phyloP scores from a whole-genome alignment of 208 protist species.

The Trypanosoma congolense region DNA sequence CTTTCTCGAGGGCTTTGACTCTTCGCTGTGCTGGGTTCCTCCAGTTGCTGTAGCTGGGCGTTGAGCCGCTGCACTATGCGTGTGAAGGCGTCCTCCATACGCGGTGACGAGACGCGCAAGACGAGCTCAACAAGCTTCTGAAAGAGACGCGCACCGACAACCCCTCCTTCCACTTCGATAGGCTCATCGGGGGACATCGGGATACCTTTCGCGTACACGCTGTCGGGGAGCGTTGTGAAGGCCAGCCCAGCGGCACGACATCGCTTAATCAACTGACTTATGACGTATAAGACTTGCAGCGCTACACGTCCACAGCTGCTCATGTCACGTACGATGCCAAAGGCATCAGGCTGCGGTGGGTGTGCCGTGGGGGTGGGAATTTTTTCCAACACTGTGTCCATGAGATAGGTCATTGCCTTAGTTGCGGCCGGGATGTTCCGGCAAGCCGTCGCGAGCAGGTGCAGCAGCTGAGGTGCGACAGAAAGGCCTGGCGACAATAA shows the following conservation, averaged over 20 bases:
- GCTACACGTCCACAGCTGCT: conserved; percentile 8
- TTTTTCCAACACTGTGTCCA: conserved; percentile 14
- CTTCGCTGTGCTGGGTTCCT: neutral
- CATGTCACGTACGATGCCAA: neutral
- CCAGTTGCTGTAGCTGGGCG: conserved; percentile 10
- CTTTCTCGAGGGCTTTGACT: neutral
- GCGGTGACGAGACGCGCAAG: conserved; percentile 13
- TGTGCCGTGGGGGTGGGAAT: neutral
- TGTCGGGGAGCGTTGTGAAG: conserved; percentile 21
- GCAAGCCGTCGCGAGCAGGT: conserved; percentile 15
- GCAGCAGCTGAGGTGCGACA: conserved; percentile 13
- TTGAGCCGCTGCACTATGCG: conserved; percentile 12
- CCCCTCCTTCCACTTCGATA: conserved; percentile 8
- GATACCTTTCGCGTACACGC: conserved; percentile 29
- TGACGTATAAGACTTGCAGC: conserved; percentile 7
- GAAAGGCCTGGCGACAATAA: conserved; percentile 4
- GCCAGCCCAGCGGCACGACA: conserved; percentile 20
- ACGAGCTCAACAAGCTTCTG: conserved; percentile 21
- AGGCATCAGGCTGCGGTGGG: neutral
- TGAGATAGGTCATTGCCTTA: conserved; percentile 16
- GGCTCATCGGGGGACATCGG: conserved; percentile 19
- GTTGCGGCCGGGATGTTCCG: conserved; percentile 5
- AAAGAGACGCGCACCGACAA: conserved; percentile 13
- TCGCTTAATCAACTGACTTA: conserved; percentile 18
- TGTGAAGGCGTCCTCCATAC: conserved; percentile 14